Conservation (phyloP, 2,329 filamentous ascomycete species). For the Emmonsia crescens region DNA sequence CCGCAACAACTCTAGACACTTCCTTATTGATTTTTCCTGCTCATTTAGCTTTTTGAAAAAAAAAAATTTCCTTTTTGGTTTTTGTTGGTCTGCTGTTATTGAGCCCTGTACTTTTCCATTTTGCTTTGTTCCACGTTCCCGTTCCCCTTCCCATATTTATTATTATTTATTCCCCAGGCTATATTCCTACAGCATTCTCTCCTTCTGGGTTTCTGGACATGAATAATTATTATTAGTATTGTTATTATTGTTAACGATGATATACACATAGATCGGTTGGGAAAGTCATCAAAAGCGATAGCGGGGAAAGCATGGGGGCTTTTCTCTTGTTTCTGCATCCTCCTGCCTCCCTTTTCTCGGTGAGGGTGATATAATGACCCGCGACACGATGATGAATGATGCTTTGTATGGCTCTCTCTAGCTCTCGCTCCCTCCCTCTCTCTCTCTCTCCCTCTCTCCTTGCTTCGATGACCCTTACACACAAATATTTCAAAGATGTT, state of each 20-base stretch:
- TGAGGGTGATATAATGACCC: slow-evolving; percentile 4
- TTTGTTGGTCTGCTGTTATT: neutral
- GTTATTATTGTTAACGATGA: neutral
- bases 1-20: neutral
- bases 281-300: neutral
- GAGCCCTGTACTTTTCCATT: neutral
- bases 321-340: neutral
- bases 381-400: slow-evolving; percentile 5
- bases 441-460: neutral
- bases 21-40: neutral
- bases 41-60: neutral
- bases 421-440: neutral
- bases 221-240: neutral
- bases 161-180: neutral
- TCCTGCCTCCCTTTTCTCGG: neutral
- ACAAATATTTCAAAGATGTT: neutral
- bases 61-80: neutral
- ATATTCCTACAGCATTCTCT: neutral
- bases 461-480: neutral
- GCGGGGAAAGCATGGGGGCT: neutral
- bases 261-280: slow-evolving; percentile 1
- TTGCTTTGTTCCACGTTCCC: neutral
- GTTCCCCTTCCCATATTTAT: neutral
- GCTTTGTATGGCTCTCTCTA: neutral
- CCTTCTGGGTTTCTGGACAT: neutral